phyloP scores from a whole-genome alignment of 257 asterid species.

The Ophiorrhiza pumila region DNA sequence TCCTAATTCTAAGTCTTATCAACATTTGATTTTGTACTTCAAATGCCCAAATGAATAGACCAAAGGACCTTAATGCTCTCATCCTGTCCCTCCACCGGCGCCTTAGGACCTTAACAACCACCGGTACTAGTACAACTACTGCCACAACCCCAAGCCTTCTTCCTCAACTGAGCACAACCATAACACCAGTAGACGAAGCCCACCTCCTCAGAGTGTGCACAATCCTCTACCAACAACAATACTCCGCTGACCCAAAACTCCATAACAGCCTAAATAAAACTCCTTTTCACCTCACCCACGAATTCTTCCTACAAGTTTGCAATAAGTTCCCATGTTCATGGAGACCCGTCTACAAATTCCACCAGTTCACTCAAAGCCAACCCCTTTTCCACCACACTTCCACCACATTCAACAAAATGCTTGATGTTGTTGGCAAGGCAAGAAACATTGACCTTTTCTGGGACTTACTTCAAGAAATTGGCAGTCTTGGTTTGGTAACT shows the following conservation, averaged over 20 bases:
- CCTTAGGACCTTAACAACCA: constrained; percentile 22
- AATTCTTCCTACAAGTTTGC: constrained; percentile 87
- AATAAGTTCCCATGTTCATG: constrained; percentile 78
- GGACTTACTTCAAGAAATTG: constrained; percentile 62
- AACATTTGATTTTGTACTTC: neutral
- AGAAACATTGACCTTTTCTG: constrained; percentile 81
- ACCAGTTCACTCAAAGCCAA: constrained; percentile 47
- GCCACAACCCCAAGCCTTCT: constrained; percentile 22
- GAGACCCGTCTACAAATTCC: constrained; percentile 77
- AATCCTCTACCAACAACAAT: constrained; percentile 86
- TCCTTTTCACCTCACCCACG: constrained; percentile 59
- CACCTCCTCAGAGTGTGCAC: constrained; percentile 77
- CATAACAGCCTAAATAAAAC: constrained; percentile 50
- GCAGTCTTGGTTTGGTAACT: constrained; percentile 48
- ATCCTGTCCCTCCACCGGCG: constrained; percentile 34
- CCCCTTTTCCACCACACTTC: constrained; percentile 60
- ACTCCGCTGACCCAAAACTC: constrained; percentile 53
- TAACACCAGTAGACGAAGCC: constrained; percentile 47
- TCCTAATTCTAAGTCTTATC: no score
- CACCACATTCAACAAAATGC: constrained; percentile 70
- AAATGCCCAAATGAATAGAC: neutral
- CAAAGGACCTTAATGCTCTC: neutral
- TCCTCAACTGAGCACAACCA: constrained; percentile 17
- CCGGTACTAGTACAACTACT: constrained; percentile 17
- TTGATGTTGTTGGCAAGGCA: constrained; percentile 74